These are phyloP conservation scores for Arachis stenosperma DNA, from an alignment of 306 rosid genomes.

Conservation along the genomic window DNA sequence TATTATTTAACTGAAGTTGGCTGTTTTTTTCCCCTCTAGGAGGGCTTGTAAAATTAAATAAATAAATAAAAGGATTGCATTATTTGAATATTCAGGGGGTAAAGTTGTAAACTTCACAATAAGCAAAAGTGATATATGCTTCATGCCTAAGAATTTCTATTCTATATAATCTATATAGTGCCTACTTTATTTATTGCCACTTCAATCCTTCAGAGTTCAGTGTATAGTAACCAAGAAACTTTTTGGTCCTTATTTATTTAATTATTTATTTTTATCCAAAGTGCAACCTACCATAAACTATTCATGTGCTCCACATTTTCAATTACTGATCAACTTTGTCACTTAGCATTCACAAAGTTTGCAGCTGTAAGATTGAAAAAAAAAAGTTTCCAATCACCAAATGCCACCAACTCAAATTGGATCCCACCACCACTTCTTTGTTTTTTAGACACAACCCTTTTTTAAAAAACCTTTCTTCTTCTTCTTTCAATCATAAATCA, in stretches of 20 bases:
- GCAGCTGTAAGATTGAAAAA: constrained; percentile 34
- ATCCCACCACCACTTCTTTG: constrained; percentile 49
- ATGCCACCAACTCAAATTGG: constrained; percentile 35
- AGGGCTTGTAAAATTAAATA: too few relatives aligned
- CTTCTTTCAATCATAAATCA: constrained; percentile 48
- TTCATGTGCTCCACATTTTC: constrained; percentile 48
- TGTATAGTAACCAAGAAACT: not conserved
- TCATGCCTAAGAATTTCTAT: constrained; percentile 35
- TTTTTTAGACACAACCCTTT: too few relatives aligned
- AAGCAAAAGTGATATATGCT: constrained; percentile 8
- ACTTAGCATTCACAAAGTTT: constrained; percentile 36
- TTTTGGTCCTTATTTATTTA: constrained; percentile 14
- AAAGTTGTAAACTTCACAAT: not conserved
- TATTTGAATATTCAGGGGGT: constrained; percentile 24
- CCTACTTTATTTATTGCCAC: not conserved
- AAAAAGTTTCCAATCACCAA: constrained; percentile 40
- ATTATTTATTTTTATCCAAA: not conserved
- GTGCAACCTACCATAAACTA: not conserved
- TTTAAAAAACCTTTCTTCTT: constrained; percentile 33
- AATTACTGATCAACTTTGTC: constrained; percentile 47
- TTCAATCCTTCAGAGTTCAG: not conserved
- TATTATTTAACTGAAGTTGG: too few relatives aligned
- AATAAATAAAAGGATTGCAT: not conserved
- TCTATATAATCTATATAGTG: not conserved
- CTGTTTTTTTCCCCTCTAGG: too few relatives aligned